Evolutionary conservation across 768 basidiomycete species (phyloP).

Genomic region (Tylopilus sp.): DNA sequence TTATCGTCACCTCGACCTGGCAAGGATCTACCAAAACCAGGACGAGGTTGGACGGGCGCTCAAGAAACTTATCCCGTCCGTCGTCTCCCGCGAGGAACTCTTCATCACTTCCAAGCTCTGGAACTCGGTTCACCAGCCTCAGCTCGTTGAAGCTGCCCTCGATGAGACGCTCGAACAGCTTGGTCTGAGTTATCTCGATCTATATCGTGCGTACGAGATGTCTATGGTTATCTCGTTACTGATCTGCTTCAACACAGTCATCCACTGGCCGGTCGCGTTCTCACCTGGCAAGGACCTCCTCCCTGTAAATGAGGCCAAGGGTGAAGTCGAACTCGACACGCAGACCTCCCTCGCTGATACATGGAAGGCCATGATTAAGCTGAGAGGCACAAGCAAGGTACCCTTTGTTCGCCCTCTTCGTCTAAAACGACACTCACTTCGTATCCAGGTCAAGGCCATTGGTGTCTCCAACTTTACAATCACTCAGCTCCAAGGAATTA

Average conservation of each 20-base stretch:
- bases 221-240: conserved; percentile 3
- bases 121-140: conserved; percentile 70
- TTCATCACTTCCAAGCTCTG: conserved; percentile 84
- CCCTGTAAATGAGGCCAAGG: conserved; percentile 45
- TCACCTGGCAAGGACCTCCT: conserved; percentile 49
- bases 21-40: conserved; percentile 78
- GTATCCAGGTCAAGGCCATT: conserved; percentile 54
- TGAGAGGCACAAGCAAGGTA: conserved; percentile 68
- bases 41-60: conserved; percentile 70
- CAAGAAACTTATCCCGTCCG: conserved; percentile 71
- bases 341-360: conserved; percentile 68
- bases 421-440: background rate
- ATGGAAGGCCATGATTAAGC: conserved; percentile 75
- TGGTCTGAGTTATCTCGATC: conserved; percentile 72
- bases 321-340: conserved; percentile 53
- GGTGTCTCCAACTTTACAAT: conserved; percentile 85
- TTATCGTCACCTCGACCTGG: conserved; percentile 84
- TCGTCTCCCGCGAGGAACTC: conserved; percentile 76
- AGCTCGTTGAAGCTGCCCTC: conserved; percentile 67
- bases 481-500: conserved; percentile 62
- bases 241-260: conserved; percentile 39
- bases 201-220: conserved; percentile 55
- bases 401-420: background rate
- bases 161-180: conserved; percentile 74
- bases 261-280: conserved; percentile 82